These are phyloP conservation scores for Rugonectria rugulosa DNA, from an alignment of 2,329 filamentous ascomycete species.

Conservation along the genomic window DNA sequence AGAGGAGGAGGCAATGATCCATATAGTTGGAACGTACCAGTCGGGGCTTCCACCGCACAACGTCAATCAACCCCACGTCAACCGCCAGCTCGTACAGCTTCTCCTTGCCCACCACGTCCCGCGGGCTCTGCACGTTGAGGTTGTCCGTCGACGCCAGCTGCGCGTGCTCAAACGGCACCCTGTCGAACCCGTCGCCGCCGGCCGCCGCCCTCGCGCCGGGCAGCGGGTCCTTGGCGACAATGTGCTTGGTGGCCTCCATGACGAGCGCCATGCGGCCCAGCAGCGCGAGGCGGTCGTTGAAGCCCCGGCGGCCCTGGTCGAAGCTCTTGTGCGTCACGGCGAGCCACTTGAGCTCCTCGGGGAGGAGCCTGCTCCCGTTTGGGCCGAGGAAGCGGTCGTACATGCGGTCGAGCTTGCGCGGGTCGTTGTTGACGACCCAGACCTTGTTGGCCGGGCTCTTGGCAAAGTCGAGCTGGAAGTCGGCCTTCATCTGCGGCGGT, in stretches of 20 bases:
- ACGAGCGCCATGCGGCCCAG: conserved; percentile 55
- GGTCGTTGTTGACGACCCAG: conserved; percentile 79
- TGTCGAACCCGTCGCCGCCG: conserved; percentile 63
- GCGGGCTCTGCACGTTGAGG: conserved; percentile 67
- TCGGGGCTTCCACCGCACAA: conserved; percentile 89
- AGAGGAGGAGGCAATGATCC: not conserved
- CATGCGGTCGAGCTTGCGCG: conserved; percentile 75
- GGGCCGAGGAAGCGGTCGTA: conserved; percentile 79
- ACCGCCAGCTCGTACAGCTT: conserved; percentile 73
- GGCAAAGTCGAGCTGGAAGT: conserved; percentile 67
- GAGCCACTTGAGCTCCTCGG: conserved; percentile 95
- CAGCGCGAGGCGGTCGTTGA: conserved; percentile 92
- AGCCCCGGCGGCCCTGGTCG: conserved; percentile 91
- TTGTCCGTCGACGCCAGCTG: conserved; percentile 78
- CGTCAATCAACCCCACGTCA: conserved; percentile 73
- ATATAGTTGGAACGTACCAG: conserved; percentile 62
- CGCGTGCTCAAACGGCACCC: conserved; percentile 73
- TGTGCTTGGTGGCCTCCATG: conserved; percentile 50
- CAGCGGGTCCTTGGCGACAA: conserved; percentile 45
- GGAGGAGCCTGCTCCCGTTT: conserved; percentile 75
- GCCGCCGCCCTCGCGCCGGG: conserved; percentile 32
- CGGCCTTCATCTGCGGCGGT: conserved; percentile 73
- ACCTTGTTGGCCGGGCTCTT: conserved; percentile 59
- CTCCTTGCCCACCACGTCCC: conserved; percentile 67
- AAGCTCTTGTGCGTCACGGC: conserved; percentile 98